Evolutionary conservation across 192 early-diverging fungal species (phyloP).

Genomic region (Gryganskiella cystojenkinii): DNA sequence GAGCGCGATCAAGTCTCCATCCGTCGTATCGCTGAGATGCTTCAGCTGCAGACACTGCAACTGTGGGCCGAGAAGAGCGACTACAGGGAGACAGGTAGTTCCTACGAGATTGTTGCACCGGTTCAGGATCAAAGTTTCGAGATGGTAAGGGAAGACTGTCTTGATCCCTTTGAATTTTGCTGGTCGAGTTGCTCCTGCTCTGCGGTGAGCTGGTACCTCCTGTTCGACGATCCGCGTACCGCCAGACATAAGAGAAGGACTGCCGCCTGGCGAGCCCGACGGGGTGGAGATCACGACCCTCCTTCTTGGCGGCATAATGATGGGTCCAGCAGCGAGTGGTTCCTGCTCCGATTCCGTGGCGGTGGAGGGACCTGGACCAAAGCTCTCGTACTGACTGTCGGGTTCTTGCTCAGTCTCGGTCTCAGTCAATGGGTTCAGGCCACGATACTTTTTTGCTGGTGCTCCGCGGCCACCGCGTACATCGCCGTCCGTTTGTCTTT

Average conservation of each 20-base stretch:
- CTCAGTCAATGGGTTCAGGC: slow-evolving; percentile 18
- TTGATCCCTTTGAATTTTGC: slow-evolving; percentile 40
- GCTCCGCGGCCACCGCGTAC: too few species aligned
- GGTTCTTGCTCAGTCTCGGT: slow-evolving; percentile 34
- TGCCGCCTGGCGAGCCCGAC: background rate
- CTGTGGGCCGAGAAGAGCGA: slow-evolving; percentile 24
- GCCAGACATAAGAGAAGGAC: background rate
- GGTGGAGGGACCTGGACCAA: slow-evolving; percentile 8
- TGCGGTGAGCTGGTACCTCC: slow-evolving; percentile 15
- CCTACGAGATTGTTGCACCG: slow-evolving; percentile 16
- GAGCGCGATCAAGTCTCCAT: slow-evolving; percentile 6
- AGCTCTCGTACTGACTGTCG: slow-evolving; percentile 23
- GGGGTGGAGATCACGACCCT: background rate
- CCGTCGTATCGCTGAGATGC: slow-evolving; percentile 17
- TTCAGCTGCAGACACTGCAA: slow-evolving; percentile 11
- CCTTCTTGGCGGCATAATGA: background rate
- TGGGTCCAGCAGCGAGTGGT: slow-evolving; percentile 1
- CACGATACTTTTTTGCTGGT: too few species aligned
- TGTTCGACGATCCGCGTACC: background rate
- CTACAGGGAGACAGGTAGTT: background rate
- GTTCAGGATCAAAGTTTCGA: slow-evolving; percentile 20
- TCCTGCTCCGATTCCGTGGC: slow-evolving; percentile 37
- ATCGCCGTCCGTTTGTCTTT: slow-evolving; percentile 11
- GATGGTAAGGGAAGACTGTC: slow-evolving; percentile 26
- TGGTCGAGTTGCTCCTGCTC: slow-evolving; percentile 23